A percentile compares a stretch with the other conserved stretches of the same genome.
Evolutionary conservation across 2,329 filamentous ascomycete genomes (phyloP).

Genomic region (Incumbomyces lentus): DNA sequence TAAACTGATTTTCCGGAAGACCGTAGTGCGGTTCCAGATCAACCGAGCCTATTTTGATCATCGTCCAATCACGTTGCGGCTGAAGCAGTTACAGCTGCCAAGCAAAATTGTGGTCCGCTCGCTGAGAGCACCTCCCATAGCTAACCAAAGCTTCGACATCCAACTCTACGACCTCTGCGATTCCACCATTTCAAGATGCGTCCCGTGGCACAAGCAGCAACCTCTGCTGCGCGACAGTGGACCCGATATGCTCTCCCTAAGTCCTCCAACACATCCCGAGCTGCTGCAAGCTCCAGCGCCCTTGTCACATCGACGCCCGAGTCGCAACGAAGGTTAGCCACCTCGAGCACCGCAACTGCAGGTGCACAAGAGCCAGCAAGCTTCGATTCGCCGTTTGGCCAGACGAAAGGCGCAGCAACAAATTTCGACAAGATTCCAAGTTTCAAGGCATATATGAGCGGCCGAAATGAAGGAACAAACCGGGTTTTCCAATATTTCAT

Average conservation of each 20-base stretch:
- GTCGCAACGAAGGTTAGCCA: slow-evolving; percentile 31
- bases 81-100: slow-evolving; percentile 5
- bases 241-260: slow-evolving; percentile 36
- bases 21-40: no score
- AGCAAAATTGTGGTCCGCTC: not conserved
- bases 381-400: slow-evolving; percentile 47
- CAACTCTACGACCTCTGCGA: slow-evolving; percentile 9
- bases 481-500: slow-evolving; percentile 96
- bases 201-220: slow-evolving; percentile 58
- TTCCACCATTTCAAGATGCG: slow-evolving; percentile 44
- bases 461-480: slow-evolving; percentile 58
- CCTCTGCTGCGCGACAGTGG: slow-evolving; percentile 55
- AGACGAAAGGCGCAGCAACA: slow-evolving; percentile 27
- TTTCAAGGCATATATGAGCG: slow-evolving; percentile 79
- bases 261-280: slow-evolving; percentile 26
- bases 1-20: no score
- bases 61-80: no score
- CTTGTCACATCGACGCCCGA: slow-evolving; percentile 16
- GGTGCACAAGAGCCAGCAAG: slow-evolving; percentile 30
- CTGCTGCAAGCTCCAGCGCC: slow-evolving; percentile 30
- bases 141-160: slow-evolving; percentile 5
- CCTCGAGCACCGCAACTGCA: slow-evolving; percentile 19
- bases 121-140: slow-evolving; percentile 1
- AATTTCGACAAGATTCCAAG: slow-evolving; percentile 65
- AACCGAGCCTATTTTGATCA: no score